phyloP scores from a whole-genome alignment of 352 stramenopile genomes.

The Pythium monospermum region DNA sequence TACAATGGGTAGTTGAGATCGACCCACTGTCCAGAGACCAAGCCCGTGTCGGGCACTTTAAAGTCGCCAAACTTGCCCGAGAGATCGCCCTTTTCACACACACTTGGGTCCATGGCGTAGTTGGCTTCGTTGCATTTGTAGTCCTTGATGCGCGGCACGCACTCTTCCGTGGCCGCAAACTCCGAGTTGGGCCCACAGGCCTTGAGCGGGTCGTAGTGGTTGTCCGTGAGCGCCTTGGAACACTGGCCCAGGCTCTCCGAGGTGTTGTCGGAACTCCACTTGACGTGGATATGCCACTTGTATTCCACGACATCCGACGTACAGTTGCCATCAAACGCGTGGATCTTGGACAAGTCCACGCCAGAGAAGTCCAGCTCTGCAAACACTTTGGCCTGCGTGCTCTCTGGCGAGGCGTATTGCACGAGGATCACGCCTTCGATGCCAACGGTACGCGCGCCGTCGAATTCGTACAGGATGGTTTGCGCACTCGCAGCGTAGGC shows the following conservation, averaged over 20 bases:
- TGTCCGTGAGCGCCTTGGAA: slow-evolving; percentile 28
- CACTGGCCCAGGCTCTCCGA: slow-evolving; percentile 41
- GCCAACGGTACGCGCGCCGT: slow-evolving; percentile 29
- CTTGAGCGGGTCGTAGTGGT: slow-evolving; percentile 57
- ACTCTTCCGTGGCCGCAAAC: slow-evolving; percentile 32
- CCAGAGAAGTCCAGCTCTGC: slow-evolving; percentile 40
- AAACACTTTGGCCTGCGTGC: slow-evolving; percentile 34
- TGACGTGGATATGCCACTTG: slow-evolving; percentile 35
- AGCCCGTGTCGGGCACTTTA: slow-evolving; percentile 17
- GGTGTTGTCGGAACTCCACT: slow-evolving; percentile 23
- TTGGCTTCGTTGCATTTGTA: slow-evolving; percentile 39
- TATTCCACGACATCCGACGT: slow-evolving; percentile 15
- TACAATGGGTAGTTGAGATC: slow-evolving; percentile 21
- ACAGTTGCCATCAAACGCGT: slow-evolving; percentile 32
- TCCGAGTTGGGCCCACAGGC: slow-evolving; percentile 52
- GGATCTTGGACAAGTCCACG: slow-evolving; percentile 29
- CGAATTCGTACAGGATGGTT: slow-evolving; percentile 34
- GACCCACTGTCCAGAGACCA: slow-evolving; percentile 3
- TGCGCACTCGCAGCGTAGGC: neutral
- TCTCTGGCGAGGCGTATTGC: slow-evolving; percentile 29
- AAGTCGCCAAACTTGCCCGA: slow-evolving; percentile 43
- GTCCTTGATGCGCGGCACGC: slow-evolving; percentile 25
- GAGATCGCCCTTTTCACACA: slow-evolving; percentile 58
- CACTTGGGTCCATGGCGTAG: slow-evolving; percentile 29
- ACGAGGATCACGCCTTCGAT: slow-evolving; percentile 38